Evolutionary conservation across 306 rosid species (phyloP).

Genomic region (Cicer yamashitae): DNA sequence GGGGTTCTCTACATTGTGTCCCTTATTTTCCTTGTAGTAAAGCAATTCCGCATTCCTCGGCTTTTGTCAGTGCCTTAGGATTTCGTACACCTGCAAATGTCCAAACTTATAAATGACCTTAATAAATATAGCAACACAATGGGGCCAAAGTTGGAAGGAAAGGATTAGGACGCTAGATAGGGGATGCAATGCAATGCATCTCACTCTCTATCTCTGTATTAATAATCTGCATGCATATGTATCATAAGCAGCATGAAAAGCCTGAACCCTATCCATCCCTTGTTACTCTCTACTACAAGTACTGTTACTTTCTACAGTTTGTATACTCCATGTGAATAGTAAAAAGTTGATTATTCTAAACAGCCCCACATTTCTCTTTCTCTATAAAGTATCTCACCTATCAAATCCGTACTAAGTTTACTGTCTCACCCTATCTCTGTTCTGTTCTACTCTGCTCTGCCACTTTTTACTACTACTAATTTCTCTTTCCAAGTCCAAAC

Average conservation of each 20-base stretch:
- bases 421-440: constrained; percentile 34
- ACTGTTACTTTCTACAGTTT: constrained; percentile 36
- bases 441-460: background rate
- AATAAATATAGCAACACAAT: constrained; percentile 19
- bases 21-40: constrained; percentile 44
- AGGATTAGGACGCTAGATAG: too few species aligned
- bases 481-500: constrained; percentile 21
- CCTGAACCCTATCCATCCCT: constrained; percentile 27
- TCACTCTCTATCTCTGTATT: background rate
- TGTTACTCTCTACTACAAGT: background rate
- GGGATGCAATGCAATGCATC: background rate
- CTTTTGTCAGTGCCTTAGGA: constrained; percentile 51
- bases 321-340: constrained; percentile 48
- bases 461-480: background rate
- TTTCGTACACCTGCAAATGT: constrained; percentile 38
- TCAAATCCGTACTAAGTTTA: constrained; percentile 47
- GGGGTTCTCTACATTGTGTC: constrained; percentile 46
- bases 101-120: constrained; percentile 11
- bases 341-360: constrained; percentile 58
- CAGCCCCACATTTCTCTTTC: constrained; percentile 23
- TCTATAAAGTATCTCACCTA: constrained; percentile 28
- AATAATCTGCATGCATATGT: background rate
- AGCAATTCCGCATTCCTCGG: constrained; percentile 64
- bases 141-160: background rate
- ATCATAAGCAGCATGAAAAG: constrained; percentile 44